Evolutionary conservation across 768 basidiomycete genomes (phyloP), one percentile per base, ranked within the genome.

Genomic region (Pholiota molesta): DNA sequence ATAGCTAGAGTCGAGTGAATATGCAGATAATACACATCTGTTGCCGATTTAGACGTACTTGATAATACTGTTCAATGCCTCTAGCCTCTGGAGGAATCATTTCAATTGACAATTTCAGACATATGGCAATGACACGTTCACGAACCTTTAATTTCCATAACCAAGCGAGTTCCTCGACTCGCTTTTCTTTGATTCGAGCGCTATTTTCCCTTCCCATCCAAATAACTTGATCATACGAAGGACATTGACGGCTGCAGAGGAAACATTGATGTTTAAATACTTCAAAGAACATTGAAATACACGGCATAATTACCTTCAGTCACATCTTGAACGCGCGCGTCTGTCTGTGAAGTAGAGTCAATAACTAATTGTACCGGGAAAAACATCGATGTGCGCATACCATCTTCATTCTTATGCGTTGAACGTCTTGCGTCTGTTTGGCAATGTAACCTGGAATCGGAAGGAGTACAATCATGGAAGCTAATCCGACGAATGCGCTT

Each of bases 401-500:
- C 73, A 77, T 83, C 55, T 82, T 77, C 79, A 89, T 82, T 58
- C 79, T 76, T 59, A 75, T 68, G 14, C 69, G 69, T 65, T 90
- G 86, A 6, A 83, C 74, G 3, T 72, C 65, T 55, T 86, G 81
- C n/a, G 84, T 71, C 52, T 69, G 65, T 55, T 81, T 83, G 9
- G 81, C 79, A 58, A 88, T 74, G 47, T 82, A 77, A 37, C 85
- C 86, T 21, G 88, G 87, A 2, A 88, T 59, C 0, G 88, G 88
- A 42, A 86, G 76, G 3, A 85, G 75, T n/a, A 80, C 21, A 9
- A 88, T 53, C 66, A 86, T 83, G 28, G 79, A 71, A 33, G 71
- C 77, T 66, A 89, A 75, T 5, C 89, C 89, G 28, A 86, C 80
- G 51, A 91, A 78, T 1, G 87, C 76, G 63, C 85, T 86, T 31